A percentile compares a stretch with the other conserved stretches of the same genome.
phyloP scores from a whole-genome alignment of 352 stramenopile species.

The Pythium aphanidermatum region DNA sequence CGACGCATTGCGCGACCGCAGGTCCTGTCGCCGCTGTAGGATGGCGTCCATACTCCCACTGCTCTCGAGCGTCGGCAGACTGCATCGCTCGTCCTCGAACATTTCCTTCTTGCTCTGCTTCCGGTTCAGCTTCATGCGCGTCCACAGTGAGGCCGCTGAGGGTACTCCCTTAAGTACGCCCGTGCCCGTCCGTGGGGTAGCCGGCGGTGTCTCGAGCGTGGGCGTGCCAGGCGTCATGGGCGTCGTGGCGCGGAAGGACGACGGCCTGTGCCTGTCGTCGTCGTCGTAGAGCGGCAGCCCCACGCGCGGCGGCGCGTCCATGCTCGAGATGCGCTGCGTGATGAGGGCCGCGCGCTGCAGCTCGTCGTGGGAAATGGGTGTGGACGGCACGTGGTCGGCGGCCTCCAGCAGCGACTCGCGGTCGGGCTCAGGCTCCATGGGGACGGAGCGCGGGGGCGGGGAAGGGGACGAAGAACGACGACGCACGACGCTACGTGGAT shows the following conservation, averaged over 20 bases:
- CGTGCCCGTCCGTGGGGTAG: neutral
- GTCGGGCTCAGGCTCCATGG: no score
- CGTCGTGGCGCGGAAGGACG: slow-evolving; percentile 6
- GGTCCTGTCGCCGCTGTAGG: slow-evolving; percentile 1
- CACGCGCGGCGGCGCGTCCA: slow-evolving; percentile 15
- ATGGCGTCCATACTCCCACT: slow-evolving; percentile 13
- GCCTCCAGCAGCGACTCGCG: slow-evolving; percentile 11
- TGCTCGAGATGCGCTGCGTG: slow-evolving; percentile 18
- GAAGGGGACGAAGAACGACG: no score
- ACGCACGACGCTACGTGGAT: no score
- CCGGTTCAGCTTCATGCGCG: slow-evolving; percentile 23
- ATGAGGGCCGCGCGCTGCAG: slow-evolving; percentile 20
- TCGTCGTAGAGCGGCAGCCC: slow-evolving; percentile 2
- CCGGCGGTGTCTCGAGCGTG: slow-evolving; percentile 3
- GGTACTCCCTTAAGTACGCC: neutral
- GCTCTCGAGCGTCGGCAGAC: slow-evolving; percentile 44
- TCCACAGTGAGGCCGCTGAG: slow-evolving; percentile 5
- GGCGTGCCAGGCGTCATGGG: slow-evolving; percentile 17
- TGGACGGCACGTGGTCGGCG: slow-evolving; percentile 17
- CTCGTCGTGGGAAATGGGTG: slow-evolving; percentile 19
- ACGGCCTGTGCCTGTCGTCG: slow-evolving; percentile 2
- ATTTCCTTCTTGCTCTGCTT: slow-evolving; percentile 37
- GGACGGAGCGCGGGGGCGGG: no score
- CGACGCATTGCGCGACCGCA: slow-evolving; percentile 11
- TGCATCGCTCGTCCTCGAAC: slow-evolving; percentile 50